Evolutionary conservation across 768 basidiomycete species (phyloP), one percentile per base, ranked within the genome.

Genomic region (Serendipita indica): DNA sequence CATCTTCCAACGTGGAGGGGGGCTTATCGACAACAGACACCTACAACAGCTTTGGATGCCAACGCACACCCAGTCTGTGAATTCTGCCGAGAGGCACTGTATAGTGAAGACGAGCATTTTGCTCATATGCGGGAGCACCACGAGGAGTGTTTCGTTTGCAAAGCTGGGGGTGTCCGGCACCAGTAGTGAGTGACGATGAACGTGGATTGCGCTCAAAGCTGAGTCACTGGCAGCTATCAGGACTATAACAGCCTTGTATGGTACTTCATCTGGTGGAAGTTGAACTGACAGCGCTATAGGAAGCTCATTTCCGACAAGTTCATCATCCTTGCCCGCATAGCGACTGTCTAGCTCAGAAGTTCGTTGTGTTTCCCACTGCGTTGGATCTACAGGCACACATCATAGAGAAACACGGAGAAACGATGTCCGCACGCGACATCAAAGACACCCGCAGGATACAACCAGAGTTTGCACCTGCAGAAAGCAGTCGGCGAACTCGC

Each of bases 111-210:
- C 66, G 92, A 92, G 65, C 72, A 97, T n/a, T 96, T 83, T 68
- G 73, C 82, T 22, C 96, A 99, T 69, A 89, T 97, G 84, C 80
- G 93, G 57, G 84, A 92, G 66, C 75, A 74, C 52, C 94, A 99
- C 71, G 94, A 99, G 69, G 93, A 98, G 66, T 98, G 94, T 68
- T 96, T 96, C 64, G 69, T 99, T 13, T 99, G 96, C 70, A 90
- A 89, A 67, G 77, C 85, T 28, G 79, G 84, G 59, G 90, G 84
- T 4, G 64, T 88, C 37, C 74, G 78, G 63, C 81, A 92, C 69
- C 81, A 91, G 71, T 92, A 96, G 90, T 96, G 65, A 66, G 90
- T 35, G 60, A 33, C 57, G 39, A 61, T 13, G 3, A 14, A 6
- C 22, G n/a, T 60, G 12, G 37, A 14, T 25, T 61, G 12, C 33